Evolutionary conservation across 208 protist genomes (phyloP).

Genomic region (Leishmania braziliensis): DNA sequence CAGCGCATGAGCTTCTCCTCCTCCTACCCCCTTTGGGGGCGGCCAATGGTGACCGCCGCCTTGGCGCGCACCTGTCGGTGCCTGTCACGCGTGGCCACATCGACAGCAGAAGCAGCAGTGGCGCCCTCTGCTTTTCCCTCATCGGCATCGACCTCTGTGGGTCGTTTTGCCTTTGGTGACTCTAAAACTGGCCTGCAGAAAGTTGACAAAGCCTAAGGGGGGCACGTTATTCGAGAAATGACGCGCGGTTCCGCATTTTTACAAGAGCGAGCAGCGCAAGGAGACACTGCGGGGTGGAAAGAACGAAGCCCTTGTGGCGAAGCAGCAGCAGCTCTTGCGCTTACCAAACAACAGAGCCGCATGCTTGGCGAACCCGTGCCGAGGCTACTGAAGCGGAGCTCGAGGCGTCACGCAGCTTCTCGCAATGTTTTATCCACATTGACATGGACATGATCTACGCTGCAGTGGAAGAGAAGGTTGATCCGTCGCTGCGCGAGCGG

Average conservation of each 20-base stretch:
- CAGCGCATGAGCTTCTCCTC: neutral
- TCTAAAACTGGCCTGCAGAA: slow-evolving; percentile 58
- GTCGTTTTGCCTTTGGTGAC: slow-evolving; percentile 35
- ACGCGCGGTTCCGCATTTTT: slow-evolving; percentile 56
- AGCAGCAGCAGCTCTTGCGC: slow-evolving; percentile 20
- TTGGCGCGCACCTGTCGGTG: neutral
- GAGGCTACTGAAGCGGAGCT: slow-evolving; percentile 30
- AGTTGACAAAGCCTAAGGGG: slow-evolving; percentile 60
- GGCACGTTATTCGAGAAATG: slow-evolving; percentile 50
- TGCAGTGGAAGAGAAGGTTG: slow-evolving; percentile 81
- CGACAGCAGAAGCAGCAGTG: neutral
- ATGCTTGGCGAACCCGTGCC: slow-evolving; percentile 20
- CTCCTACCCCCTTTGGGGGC: neutral
- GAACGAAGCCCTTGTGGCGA: slow-evolving; percentile 25
- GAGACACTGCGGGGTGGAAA: slow-evolving; percentile 25
- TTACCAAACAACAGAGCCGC: slow-evolving; percentile 22
- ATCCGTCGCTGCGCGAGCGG: slow-evolving; percentile 67
- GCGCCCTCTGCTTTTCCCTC: neutral
- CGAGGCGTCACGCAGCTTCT: slow-evolving; percentile 45
- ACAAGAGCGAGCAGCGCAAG: slow-evolving; percentile 48
- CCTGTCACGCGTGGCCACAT: neutral
- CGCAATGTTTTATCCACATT: slow-evolving; percentile 60
- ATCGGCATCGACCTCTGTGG: neutral
- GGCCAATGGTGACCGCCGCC: neutral
- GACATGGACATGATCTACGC: slow-evolving; percentile 94